Evolutionary conservation across 768 basidiomycete species (phyloP).

Genomic region (Hygrophoropsis aurantiaca): DNA sequence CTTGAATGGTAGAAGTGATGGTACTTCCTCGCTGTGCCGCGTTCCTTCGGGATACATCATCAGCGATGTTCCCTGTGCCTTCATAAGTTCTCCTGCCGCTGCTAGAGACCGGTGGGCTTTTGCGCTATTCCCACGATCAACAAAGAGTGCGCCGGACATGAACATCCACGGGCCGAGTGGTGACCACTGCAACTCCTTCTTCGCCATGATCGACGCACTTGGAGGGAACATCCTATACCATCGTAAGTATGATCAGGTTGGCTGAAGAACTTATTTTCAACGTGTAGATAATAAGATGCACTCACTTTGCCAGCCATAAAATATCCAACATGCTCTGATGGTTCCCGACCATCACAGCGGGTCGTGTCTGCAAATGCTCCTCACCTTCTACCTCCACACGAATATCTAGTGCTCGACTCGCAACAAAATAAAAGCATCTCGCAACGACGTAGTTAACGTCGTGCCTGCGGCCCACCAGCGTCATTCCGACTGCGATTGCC

Average conservation of each 20-base stretch:
- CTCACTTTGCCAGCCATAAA: slow-evolving; percentile 76
- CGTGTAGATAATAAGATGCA: slow-evolving; percentile 8
- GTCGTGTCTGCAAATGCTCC: slow-evolving; percentile 71
- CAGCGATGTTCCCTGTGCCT: slow-evolving; percentile 63
- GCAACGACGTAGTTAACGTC: slow-evolving; percentile 86
- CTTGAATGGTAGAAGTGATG: slow-evolving; percentile 85
- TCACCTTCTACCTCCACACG: slow-evolving; percentile 80
- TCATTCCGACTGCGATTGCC: slow-evolving; percentile 63
- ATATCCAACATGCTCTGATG: slow-evolving; percentile 95
- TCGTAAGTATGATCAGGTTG: slow-evolving; percentile 6
- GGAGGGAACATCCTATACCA: slow-evolving; percentile 72
- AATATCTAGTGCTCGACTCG: slow-evolving; percentile 63
- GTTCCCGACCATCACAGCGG: slow-evolving; percentile 80
- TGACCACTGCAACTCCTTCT: slow-evolving; percentile 81
- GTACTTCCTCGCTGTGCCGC: slow-evolving; percentile 63
- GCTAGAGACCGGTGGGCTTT: slow-evolving; percentile 74
- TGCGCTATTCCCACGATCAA: slow-evolving; percentile 81
- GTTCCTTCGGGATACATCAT: slow-evolving; percentile 99
- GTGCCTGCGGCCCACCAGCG: slow-evolving; percentile 64
- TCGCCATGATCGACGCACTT: slow-evolving; percentile 86
- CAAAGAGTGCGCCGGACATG: slow-evolving; percentile 86
- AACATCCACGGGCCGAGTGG: slow-evolving; percentile 93
- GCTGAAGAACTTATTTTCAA: slow-evolving; percentile 9
- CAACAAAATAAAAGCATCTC: slow-evolving; percentile 73
- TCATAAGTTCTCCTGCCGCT: slow-evolving; percentile 79